These are phyloP conservation scores for Jackrogersella minutella DNA, from an alignment of 495 filamentous ascomycete genomes.

Conservation along the genomic window DNA sequence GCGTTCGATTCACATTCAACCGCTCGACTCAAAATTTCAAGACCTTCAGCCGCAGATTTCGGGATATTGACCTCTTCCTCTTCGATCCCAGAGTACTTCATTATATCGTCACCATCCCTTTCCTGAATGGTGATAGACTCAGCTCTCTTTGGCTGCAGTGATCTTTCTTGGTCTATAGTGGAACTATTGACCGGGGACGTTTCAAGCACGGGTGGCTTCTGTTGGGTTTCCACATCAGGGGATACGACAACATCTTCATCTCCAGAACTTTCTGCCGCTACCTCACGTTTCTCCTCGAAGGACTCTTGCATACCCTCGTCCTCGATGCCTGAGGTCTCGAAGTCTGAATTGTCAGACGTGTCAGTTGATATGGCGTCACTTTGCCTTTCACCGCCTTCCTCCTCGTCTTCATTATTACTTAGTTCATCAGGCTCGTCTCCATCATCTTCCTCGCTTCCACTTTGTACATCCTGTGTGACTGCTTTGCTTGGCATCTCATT, in stretches of 20 bases:
- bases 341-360: not conserved
- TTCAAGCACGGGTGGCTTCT: not conserved
- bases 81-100: conserved; percentile 30
- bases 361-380: conserved; percentile 6
- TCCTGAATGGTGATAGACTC: not conserved
- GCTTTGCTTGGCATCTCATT: not conserved
- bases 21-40: conserved; percentile 38
- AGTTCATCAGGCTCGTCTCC: not conserved
- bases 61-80: not conserved
- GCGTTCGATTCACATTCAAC: conserved; percentile 31
- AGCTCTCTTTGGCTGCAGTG: not conserved
- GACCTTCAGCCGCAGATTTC: conserved; percentile 39
- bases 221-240: not conserved
- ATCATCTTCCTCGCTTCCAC: conserved; percentile 20
- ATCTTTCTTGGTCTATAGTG: not conserved
- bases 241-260: conserved; percentile 14
- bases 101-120: conserved; percentile 5
- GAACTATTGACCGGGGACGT: not conserved
- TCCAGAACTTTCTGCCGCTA: conserved; percentile 2
- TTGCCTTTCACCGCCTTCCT: conserved; percentile 10
- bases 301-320: conserved; percentile 13
- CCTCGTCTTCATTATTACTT: conserved; percentile 6
- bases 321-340: conserved; percentile 2
- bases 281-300: conserved; percentile 15
- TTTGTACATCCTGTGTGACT: not conserved